These are phyloP conservation scores for Calonectria ilicicola DNA, from an alignment of 2,329 filamentous ascomycete species.

Conservation along the genomic window DNA sequence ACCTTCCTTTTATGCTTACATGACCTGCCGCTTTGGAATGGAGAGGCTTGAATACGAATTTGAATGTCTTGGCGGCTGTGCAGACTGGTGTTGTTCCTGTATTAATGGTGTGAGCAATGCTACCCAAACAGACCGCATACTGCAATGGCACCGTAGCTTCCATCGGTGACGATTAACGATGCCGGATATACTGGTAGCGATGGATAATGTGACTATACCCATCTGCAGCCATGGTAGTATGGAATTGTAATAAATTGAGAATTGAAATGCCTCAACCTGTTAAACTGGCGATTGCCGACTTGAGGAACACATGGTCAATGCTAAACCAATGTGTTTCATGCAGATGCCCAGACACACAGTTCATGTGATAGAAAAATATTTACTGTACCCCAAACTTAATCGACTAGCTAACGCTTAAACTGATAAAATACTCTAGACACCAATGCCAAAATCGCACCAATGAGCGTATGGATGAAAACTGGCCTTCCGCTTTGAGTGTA, in stretches of 20 bases:
- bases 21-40: background rate
- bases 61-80: background rate
- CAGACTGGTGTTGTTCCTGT: background rate
- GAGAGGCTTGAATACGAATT: background rate
- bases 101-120: background rate
- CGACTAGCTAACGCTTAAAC: background rate
- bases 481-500: background rate
- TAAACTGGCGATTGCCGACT: too few species aligned
- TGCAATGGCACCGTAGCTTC: background rate
- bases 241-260: too few species aligned
- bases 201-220: too few species aligned
- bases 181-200: background rate
- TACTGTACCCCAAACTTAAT: background rate
- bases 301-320: too few species aligned
- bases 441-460: background rate
- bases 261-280: too few species aligned
- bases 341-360: background rate
- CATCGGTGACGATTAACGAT: background rate
- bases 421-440: too few species aligned
- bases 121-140: background rate
- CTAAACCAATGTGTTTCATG: too few species aligned
- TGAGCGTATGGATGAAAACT: background rate
- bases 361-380: background rate
- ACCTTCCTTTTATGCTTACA: constrained; percentile 1
- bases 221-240: too few species aligned